These are phyloP conservation scores for Phialemoniopsis sp. DNA, from an alignment of 2,329 filamentous ascomycete genomes.

Conservation along the genomic window DNA sequence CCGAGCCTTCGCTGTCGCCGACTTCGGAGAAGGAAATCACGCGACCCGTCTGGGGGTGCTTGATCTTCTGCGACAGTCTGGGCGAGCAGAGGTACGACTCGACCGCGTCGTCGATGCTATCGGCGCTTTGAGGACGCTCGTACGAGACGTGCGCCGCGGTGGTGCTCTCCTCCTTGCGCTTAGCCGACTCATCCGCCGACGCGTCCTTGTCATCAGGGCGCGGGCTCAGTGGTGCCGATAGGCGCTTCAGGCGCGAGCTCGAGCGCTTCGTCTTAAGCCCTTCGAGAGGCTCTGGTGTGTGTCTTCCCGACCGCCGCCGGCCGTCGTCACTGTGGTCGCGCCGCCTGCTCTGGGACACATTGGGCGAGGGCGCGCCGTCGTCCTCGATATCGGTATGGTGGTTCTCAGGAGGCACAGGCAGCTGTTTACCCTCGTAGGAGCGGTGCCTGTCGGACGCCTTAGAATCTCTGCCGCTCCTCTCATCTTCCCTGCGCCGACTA, in stretches of 20 bases:
- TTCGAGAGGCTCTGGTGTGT: constrained; percentile 43
- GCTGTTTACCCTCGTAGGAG: no score
- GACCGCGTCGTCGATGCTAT: constrained; percentile 87
- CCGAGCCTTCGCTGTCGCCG: constrained; percentile 84
- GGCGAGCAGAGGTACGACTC: constrained; percentile 79
- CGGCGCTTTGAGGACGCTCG: constrained; percentile 72
- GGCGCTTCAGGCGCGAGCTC: constrained; percentile 54
- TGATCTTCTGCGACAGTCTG: constrained; percentile 81
- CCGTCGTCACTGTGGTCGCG: constrained; percentile 44
- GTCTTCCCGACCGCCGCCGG: constrained; percentile 39
- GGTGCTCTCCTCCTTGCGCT: constrained; percentile 15
- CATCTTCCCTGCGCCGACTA: no score
- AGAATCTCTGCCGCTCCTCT: no score
- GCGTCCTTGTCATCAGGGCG: constrained; percentile 26
- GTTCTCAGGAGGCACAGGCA: constrained; percentile 3
- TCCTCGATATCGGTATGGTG: constrained; percentile 35
- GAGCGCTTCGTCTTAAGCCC: constrained; percentile 45
- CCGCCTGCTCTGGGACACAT: constrained; percentile 57
- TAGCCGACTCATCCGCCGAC: constrained; percentile 8
- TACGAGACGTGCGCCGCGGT: constrained; percentile 44
- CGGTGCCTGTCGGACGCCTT: constrained; percentile 14
- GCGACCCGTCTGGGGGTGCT: constrained; percentile 79
- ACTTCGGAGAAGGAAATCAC: constrained; percentile 96
- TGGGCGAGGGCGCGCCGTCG: constrained; percentile 67
- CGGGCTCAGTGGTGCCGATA: constrained; percentile 45